phyloP scores from a whole-genome alignment of 1,284 basidiomycete species.

The Ustilago curta region DNA sequence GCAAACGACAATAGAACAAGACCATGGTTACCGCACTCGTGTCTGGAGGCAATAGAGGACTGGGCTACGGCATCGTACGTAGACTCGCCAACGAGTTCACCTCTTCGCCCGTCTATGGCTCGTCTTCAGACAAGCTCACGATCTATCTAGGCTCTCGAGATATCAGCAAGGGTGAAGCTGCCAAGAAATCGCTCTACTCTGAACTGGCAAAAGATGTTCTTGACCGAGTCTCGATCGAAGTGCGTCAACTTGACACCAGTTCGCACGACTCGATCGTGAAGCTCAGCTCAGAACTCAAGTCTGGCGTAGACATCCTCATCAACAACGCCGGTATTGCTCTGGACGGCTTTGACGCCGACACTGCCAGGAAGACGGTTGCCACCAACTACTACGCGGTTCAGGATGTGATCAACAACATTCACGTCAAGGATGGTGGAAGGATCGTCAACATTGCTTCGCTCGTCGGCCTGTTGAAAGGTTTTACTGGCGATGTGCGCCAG shows the following conservation, averaged over 20 bases:
- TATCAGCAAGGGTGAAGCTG: slow-evolving; percentile 52
- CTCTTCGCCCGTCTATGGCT: slow-evolving; percentile 27
- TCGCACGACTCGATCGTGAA: slow-evolving; percentile 41
- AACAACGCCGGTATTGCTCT: slow-evolving; percentile 67
- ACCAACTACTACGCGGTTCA: slow-evolving; percentile 63
- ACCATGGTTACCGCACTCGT: slow-evolving; percentile 51
- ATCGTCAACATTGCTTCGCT: slow-evolving; percentile 61
- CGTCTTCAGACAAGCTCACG: slow-evolving; percentile 49
- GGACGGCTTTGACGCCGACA: slow-evolving; percentile 58
- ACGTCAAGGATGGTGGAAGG: slow-evolving; percentile 48
- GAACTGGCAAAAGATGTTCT: slow-evolving; percentile 35
- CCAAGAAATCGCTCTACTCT: slow-evolving; percentile 48
- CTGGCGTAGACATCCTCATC: slow-evolving; percentile 59
- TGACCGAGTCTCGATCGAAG: slow-evolving; percentile 45
- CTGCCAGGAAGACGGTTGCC: slow-evolving; percentile 61
- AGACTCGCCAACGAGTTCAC: slow-evolving; percentile 56
- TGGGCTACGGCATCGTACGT: slow-evolving; percentile 60
- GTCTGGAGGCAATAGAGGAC: slow-evolving; percentile 48
- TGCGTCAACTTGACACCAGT: slow-evolving; percentile 39
- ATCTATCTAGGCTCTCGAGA: slow-evolving; percentile 64
- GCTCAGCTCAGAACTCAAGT: slow-evolving; percentile 39
- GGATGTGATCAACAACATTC: slow-evolving; percentile 53
- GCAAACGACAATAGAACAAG: too few species aligned
- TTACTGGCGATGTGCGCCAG: slow-evolving; percentile 41
- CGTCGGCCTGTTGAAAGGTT: slow-evolving; percentile 54